Evolutionary conservation across 192 early-diverging fungal genomes (phyloP), one percentile per base, ranked within the genome.

Genomic region (Gaertneriomyces semiglobifer): DNA sequence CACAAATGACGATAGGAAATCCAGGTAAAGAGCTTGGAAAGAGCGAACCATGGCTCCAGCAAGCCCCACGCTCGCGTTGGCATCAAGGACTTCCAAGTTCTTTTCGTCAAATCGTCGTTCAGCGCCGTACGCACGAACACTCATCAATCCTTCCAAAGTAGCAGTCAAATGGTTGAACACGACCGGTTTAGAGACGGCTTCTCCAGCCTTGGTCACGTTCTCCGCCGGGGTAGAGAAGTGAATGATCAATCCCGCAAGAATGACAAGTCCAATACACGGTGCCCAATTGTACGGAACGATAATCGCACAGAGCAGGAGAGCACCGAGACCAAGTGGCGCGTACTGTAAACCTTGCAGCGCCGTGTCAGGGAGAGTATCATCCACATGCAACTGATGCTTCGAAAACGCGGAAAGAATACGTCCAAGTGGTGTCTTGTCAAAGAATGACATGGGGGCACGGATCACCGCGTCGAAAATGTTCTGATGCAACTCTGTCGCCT

Each of bases 141-240:
- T 81, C 45, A 81, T 75, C 5, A 89, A 76, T 2, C 88, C 88
- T 57, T 87, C 82, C 7, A 89, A 71, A 9, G 87, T 85, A 4
- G 82, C 83, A 4, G 86, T 78, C 55, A 89, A 70, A 69, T 89
- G 88, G 7, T 83, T 68, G 69, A 84, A 89, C 7, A 89, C 80
- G 7, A 84, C 84, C 0, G 84, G 78, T 47, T 84, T 86, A n/a
- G 79, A 77, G 45, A 76, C 60, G 16, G 85, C 87, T 66, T 89
- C 87, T 51, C 63, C 47, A n/a, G 50, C 60, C 43, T 57, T 63
- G 5, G 57, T 65, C 53, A 58, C 52, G 16, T 58, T 70, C 33
- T 74, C 76, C 16, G 66, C 59, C 6, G 75, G 38, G 47, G 59
- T 71, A 41, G 70, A 79, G 64, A 63, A 60, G 40, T 74, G 68